Percentiles rank a stretch among this genome's conserved stretches.
phyloP scores from a whole-genome alignment of 2,329 filamentous ascomycete genomes.

The Colletotrichum sp. region DNA sequence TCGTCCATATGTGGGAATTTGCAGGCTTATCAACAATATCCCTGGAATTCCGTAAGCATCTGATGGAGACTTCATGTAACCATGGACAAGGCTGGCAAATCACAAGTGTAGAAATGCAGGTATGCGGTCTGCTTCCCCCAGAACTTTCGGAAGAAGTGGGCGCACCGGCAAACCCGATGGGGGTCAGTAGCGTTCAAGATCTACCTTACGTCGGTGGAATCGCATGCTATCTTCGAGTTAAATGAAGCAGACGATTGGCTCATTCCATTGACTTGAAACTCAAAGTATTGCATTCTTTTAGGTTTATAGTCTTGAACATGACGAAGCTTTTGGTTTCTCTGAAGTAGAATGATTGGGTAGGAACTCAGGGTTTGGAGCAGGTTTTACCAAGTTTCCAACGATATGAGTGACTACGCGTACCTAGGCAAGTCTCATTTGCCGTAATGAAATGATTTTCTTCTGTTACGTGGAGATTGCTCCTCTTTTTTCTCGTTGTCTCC shows the following conservation, averaged over 20 bases:
- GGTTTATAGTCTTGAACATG: background rate
- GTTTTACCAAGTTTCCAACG: background rate
- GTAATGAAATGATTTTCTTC: background rate
- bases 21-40: background rate
- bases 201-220: background rate
- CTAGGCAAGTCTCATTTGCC: background rate
- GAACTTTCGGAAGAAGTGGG: background rate
- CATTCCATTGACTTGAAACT: no score
- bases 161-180: background rate
- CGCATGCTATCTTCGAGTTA: background rate
- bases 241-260: background rate
- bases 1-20: background rate
- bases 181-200: background rate
- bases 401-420: rapidly evolving
- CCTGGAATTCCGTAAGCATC: background rate
- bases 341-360: rapidly evolving
- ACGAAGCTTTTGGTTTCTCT: rapidly evolving
- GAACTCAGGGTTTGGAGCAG: background rate
- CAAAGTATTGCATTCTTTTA: no score
- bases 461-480: no score
- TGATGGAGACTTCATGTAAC: background rate
- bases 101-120: background rate
- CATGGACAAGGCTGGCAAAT: background rate
- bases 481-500: no score
- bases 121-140: background rate